Evolutionary conservation across 2,329 filamentous ascomycete species (phyloP), one percentile per base, ranked within the genome.

Genomic region (Chlorencoelia australis): DNA sequence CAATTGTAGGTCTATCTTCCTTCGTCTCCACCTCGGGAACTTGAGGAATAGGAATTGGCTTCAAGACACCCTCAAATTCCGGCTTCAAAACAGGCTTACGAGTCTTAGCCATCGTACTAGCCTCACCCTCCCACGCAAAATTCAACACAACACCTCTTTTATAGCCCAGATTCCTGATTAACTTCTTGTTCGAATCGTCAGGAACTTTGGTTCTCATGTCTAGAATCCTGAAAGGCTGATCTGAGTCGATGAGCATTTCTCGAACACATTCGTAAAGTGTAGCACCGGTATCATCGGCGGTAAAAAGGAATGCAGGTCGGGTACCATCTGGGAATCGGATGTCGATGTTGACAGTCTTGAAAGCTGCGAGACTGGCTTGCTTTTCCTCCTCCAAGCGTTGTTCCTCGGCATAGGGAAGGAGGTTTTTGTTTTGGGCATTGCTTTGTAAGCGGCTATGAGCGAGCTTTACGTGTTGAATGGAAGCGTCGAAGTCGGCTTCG

Each of bases 311-410:
- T 34, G 86, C 75, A 20, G 87, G 75, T 35, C 79, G 77, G 39
- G 78, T 82, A 49, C 88, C 83, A 55, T 96, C 88, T 0, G 89
- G 89, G 49, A 95, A 88, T 17, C 88, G 81, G 32, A 95, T 73
- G 46, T 83, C 86, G 45, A 96, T 69, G 18, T 75, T 70, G 20
- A 94, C 73, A 20, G 74, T 73, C 33, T 72, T 75, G 42, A 88
- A 69, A 4, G 72, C 69, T 4, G 78, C 71, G 1, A 87, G 64
- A 44, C 69, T 79, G 19, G 78, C 75, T 30, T 73, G 71, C 35
- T 79, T 75, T 15, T 73, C 77, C 4, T 73, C 67, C 21, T 76
- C 78, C 46, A 78, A 75, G 16, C 79, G 77, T 22, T 77, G 79
- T 8, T 93, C 66, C 55, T 96, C 89, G 21, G 74, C 75, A 59